Evolutionary conservation across 192 early-diverging fungal genomes (phyloP), one percentile per base, ranked within the genome.

Genomic region (Coemansia sp.): DNA sequence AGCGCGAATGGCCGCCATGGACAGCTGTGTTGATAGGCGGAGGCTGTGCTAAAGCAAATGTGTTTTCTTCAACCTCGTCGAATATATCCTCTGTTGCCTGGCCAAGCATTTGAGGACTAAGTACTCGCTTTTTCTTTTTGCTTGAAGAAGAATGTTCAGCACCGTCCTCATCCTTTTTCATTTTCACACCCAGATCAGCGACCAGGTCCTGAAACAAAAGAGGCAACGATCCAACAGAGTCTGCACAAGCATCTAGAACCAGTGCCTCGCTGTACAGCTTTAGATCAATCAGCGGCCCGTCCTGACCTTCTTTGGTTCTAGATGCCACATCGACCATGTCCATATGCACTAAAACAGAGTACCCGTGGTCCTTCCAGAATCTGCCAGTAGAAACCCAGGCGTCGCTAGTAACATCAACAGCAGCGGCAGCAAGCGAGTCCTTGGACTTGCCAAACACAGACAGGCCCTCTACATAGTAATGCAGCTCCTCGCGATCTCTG

Each of bases 341-440:
- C 75, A 76, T 77, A 32, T 83, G 80, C 28, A 83, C 55, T 18
- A 83, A 63, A 34, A 73, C 66, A 28, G 69, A 56, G 48, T 75
- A 83, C 0, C 80, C 76, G 31, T 83, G 71, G 56, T 70, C 72
- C 57, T 68, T 69, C 80, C 80, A 83, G 59, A 83, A 83, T 32
- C 76, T 55, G 17, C 80, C 72, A 8, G 80, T 83, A 16, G 75
- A 74, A 16, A 82, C 61, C 79, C 79, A 82, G 11, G 74, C 74
- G 45, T 82, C 79, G 56, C 68, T 82, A 16, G 79, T 70, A 30
- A 82, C 71, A 36, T 69, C 64, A 2, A 76, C 70, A 1, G 79
- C 56, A 10, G 64, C 56, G 2, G 57, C 20, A 0, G 68, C 25
- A 40, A 61, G 67, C n/a, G 70, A 70, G 56, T 76, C 79, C 7